Evolutionary conservation across 495 filamentous ascomycete genomes (phyloP), one percentile per base, ranked within the genome.

Genomic region (Aspergillus kassunensis): DNA sequence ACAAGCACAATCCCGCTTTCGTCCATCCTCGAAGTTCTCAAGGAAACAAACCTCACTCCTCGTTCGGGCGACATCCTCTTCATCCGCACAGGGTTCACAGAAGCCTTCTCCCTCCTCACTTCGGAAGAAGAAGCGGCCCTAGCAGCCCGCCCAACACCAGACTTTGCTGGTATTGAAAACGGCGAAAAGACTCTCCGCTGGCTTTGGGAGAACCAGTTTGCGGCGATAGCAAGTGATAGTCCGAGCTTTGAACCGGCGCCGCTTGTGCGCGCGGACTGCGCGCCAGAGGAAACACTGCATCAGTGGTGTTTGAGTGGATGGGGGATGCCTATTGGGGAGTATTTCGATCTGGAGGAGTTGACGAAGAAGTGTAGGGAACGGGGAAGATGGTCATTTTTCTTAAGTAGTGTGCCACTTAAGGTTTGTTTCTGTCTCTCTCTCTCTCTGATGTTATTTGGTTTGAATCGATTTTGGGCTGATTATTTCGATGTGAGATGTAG

Each of bases 281-380:
- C 40, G 10, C 25, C 40, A 13, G 57, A 60, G 13, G 55, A 60
- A 11, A 63, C 56, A 11, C 51, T 83, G 45, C 80, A 82, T 61
- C 69, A 83, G 55, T 80, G 72, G 72, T 55, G 79, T 24, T 57
- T 83, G 21, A 73, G 67, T 4, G 75, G 75, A 7, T 85, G 78
- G 79, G 80, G 81, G 3, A 51, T 74, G 52, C 80, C 80, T 4
- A 80, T 84, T 57, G 80, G 80, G 1, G 81, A 84, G 66, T 58
- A 82, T 54, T 83, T 81, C 63, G 76, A 83, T 64, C 54, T 82
- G 33, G 78, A 82, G 65, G 59, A 58, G 30, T 58, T 83, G 55
- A 59, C 59, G 18, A 48, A 58, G 56, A 66, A 69, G 53, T 82
- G 80, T 68, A 55, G 63, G 39, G 55, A 70, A 54, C 54, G 60